Evolutionary conservation across 805 yeast genomes (phyloP).

Genomic region (Saturnispora halmiae): DNA sequence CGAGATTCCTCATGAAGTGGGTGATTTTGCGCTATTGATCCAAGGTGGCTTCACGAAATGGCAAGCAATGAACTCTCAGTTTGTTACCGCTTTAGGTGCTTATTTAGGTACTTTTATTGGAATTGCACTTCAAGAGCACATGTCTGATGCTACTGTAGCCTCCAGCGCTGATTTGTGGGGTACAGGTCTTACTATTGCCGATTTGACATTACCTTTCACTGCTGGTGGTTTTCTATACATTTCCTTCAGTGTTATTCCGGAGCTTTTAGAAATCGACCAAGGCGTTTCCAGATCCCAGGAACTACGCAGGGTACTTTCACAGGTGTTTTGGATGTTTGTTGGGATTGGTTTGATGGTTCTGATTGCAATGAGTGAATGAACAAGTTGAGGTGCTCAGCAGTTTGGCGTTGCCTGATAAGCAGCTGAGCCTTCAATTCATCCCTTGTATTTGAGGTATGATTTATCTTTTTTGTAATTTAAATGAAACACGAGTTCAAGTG

Average conservation of each 20-base stretch:
- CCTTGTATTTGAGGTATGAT: neutral
- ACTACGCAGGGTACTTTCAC: constrained; percentile 33
- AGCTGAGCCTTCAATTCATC: constrained; percentile 4
- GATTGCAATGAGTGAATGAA: constrained; percentile 39
- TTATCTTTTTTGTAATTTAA: neutral
- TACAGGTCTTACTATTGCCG: constrained; percentile 20
- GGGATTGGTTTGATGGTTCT: constrained; percentile 53
- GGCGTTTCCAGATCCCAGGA: constrained; percentile 33
- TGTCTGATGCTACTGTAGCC: constrained; percentile 10
- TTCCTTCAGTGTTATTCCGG: constrained; percentile 72
- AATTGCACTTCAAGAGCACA: constrained; percentile 39
- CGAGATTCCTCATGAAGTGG: constrained; percentile 75
- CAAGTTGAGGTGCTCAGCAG: neutral
- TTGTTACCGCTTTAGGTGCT: constrained; percentile 58
- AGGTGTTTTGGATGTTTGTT: constrained; percentile 38
- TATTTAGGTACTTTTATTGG: constrained; percentile 59
- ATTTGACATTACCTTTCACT: constrained; percentile 56
- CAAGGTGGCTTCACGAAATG: constrained; percentile 60
- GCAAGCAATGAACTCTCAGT: constrained; percentile 59
- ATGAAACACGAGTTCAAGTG: constrained; percentile 7
- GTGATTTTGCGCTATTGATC: constrained; percentile 66
- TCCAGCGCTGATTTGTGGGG: constrained; percentile 12
- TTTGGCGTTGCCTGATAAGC: neutral
- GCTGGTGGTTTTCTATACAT: constrained; percentile 72
- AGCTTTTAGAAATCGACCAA: constrained; percentile 40